Conservation (phyloP, 73 alveolate genomes). For the Urostyla sp. region DNA sequence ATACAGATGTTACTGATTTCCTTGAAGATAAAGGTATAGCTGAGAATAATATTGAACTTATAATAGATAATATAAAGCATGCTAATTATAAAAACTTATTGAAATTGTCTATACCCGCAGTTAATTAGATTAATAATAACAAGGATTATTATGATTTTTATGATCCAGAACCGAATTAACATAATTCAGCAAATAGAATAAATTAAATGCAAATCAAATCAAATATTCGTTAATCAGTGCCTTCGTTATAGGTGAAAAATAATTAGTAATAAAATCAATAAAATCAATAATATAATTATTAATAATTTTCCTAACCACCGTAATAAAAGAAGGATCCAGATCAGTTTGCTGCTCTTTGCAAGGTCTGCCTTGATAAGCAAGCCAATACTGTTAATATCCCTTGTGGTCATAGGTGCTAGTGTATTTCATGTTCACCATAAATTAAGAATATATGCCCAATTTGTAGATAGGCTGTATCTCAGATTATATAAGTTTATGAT, state of each 20-base stretch:
- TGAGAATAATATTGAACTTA: conserved; percentile 11
- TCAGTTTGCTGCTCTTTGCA: conserved; percentile 17
- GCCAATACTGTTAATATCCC: conserved; percentile 69
- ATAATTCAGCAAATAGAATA: too few relatives aligned
- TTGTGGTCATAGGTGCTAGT: conserved; percentile 76
- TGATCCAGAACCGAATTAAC: too few relatives aligned
- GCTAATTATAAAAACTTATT: neutral
- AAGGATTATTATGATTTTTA: neutral
- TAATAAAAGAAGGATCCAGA: too few relatives aligned
- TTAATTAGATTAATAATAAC: neutral
- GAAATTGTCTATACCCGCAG: neutral
- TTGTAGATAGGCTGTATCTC: neutral
- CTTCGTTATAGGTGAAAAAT: too few relatives aligned
- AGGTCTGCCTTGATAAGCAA: conserved; percentile 58
- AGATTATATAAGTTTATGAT: conserved; percentile 29
- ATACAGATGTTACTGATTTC: neutral
- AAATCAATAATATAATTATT: too few relatives aligned
- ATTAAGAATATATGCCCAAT: conserved; percentile 32
- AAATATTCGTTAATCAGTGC: too few relatives aligned
- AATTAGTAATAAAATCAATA: too few relatives aligned
- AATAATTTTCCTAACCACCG: too few relatives aligned
- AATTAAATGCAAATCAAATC: too few relatives aligned
- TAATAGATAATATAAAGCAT: neutral
- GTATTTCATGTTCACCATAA: conserved; percentile 41
- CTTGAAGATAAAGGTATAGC: conserved; percentile 18